Evolutionary conservation across 441 rosid genomes (phyloP).

Genomic region (Dalechampia spathulata): DNA sequence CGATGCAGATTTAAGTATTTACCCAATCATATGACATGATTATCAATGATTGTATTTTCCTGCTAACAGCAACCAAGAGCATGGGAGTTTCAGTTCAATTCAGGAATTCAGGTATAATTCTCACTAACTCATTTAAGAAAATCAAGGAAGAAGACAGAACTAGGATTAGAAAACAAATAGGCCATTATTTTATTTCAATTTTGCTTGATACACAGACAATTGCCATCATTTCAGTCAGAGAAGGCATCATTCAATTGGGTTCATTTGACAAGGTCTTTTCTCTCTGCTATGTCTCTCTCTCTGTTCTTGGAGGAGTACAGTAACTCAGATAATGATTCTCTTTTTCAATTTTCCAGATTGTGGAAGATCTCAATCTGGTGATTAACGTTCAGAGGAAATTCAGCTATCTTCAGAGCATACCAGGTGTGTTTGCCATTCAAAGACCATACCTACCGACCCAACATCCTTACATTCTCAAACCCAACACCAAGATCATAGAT

Average conservation of each 20-base stretch:
- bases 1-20: neutral
- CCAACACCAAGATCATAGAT: constrained; percentile 20
- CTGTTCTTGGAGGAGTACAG: neutral
- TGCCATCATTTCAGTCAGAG: constrained; percentile 60
- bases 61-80: constrained; percentile 52
- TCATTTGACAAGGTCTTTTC: constrained; percentile 49
- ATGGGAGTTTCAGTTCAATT: constrained; percentile 58
- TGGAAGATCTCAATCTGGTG: constrained; percentile 60
- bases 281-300: neutral
- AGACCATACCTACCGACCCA: constrained; percentile 44
- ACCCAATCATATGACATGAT: constrained; percentile 1
- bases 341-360: constrained; percentile 26
- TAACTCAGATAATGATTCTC: neutral
- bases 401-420: constrained; percentile 61
- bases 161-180: neutral
- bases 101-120: constrained; percentile 59
- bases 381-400: constrained; percentile 55
- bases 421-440: constrained; percentile 52
- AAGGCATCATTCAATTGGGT: constrained; percentile 70
- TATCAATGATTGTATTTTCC: constrained; percentile 11
- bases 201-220: constrained; percentile 46
- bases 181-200: neutral
- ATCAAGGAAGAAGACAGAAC: neutral
- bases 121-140: neutral
- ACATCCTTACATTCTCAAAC: constrained; percentile 35